Conservation (phyloP, 768 basidiomycete species). For the Podaxis carcinomalis region DNA sequence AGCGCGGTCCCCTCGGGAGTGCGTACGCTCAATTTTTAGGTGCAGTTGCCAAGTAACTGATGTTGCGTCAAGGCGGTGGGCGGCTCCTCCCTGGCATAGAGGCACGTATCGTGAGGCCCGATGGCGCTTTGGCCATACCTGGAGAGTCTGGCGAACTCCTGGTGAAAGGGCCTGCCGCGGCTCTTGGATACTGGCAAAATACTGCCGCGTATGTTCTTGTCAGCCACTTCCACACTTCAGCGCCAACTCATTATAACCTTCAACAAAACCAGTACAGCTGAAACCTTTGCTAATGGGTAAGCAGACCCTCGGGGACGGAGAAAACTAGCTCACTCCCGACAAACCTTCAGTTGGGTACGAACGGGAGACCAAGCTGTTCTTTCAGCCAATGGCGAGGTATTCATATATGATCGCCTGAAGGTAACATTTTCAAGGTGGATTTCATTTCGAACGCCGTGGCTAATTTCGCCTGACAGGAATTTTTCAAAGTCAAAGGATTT, state of each 20-base stretch:
- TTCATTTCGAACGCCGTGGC: not conserved
- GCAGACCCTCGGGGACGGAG: conserved; percentile 12
- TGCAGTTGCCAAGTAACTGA: not conserved
- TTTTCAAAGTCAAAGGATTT: conserved; percentile 63
- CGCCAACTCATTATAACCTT: not conserved
- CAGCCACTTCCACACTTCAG: conserved; percentile 14
- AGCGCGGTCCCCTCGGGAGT: conserved; percentile 36
- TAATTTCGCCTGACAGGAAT: conserved; percentile 36
- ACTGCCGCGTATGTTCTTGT: conserved; percentile 43
- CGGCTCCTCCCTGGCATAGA: conserved; percentile 39
- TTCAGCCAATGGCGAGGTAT: conserved; percentile 46
- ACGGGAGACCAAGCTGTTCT: conserved; percentile 61
- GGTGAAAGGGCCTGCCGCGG: conserved; percentile 38
- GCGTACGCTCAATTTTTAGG: conserved; percentile 16
- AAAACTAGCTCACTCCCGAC: not conserved
- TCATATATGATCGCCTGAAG: conserved; percentile 58
- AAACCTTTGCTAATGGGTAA: conserved; percentile 59
- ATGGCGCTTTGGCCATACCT: conserved; percentile 36
- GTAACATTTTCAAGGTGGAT: conserved; percentile 21
- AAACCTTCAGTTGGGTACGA: conserved; percentile 48
- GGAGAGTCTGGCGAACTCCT: conserved; percentile 48
- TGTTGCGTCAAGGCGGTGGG: conserved; percentile 28
- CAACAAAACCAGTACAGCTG: conserved; percentile 40
- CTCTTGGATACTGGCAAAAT: conserved; percentile 43
- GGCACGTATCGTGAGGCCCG: conserved; percentile 39